phyloP scores from a whole-genome alignment of 2,329 filamentous ascomycete genomes.

The Zalaria obscura region DNA sequence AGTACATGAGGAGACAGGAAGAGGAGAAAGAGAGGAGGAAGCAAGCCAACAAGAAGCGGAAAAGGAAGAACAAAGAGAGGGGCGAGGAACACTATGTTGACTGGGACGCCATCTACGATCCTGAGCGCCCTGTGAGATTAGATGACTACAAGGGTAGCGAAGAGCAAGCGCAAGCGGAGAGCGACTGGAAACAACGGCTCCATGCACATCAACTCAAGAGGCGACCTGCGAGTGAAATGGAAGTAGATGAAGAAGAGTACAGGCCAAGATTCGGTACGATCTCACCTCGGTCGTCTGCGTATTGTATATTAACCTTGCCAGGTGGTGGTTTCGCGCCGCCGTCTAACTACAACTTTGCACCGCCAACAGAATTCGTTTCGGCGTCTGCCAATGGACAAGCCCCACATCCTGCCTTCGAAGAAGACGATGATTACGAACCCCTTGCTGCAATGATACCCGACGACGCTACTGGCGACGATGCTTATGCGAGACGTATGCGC shows the following conservation, averaged over 20 bases:
- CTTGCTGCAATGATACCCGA: constrained; percentile 35
- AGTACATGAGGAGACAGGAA: constrained; percentile 6
- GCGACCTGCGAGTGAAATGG: constrained; percentile 28
- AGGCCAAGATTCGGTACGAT: constrained; percentile 29
- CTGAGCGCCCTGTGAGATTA: constrained; percentile 65
- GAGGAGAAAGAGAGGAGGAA: constrained; percentile 41
- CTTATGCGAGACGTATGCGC: constrained; percentile 48
- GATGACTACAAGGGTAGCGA: constrained; percentile 76
- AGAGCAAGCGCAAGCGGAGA: constrained; percentile 64
- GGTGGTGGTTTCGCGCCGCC: constrained; percentile 37
- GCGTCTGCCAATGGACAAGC: neutral
- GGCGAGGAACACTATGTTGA: constrained; percentile 26
- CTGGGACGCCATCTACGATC: constrained; percentile 89
- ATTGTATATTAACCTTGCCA: constrained; percentile 5
- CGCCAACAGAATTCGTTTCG: constrained; percentile 21
- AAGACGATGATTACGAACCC: constrained; percentile 14
- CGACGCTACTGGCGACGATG: constrained; percentile 54
- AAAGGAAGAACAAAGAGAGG: constrained; percentile 36
- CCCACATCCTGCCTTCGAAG: constrained; percentile 1
- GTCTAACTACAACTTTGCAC: constrained; percentile 32
- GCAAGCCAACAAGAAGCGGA: constrained; percentile 62
- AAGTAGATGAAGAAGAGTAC: constrained; percentile 34
- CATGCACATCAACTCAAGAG: constrained; percentile 53
- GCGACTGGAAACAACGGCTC: constrained; percentile 73
- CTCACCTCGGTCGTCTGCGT: constrained; percentile 6